Percentiles rank a stretch among this genome's conserved stretches.
phyloP scores from a whole-genome alignment of 192 early-diverging fungal species.

The Kickxella alabastrina region DNA sequence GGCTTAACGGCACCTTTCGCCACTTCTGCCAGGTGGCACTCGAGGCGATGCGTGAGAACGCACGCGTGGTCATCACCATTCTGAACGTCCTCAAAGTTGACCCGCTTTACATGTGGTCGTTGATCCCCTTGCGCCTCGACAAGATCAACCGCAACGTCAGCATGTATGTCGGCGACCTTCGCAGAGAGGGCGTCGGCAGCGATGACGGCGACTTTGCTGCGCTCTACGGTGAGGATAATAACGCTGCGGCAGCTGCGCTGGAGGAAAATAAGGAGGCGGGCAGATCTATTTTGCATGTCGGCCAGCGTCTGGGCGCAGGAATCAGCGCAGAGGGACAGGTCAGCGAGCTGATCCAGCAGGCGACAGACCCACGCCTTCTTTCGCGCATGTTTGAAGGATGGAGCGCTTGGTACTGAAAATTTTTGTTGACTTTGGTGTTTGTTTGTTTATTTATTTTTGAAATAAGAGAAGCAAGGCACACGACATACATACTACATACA shows the following conservation, averaged over 20 bases:
- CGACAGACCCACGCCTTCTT: conserved; percentile 57
- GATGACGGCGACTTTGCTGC: not conserved
- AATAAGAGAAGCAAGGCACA: no score
- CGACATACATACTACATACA: no score
- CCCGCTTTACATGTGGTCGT: conserved; percentile 73
- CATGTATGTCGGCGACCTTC: conserved; percentile 15
- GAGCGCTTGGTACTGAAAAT: conserved; percentile 39
- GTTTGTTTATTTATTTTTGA: not conserved
- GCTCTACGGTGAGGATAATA: conserved; percentile 4
- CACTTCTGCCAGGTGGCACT: conserved; percentile 75
- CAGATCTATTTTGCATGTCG: conserved; percentile 60
- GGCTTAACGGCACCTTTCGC: conserved; percentile 76
- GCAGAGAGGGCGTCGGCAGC: conserved; percentile 3
- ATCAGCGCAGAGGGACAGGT: conserved; percentile 69
- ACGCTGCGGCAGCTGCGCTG: conserved; percentile 5
- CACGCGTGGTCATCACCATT: conserved; percentile 78
- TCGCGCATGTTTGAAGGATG: conserved; percentile 60
- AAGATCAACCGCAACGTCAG: conserved; percentile 41
- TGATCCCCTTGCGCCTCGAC: conserved; percentile 41
- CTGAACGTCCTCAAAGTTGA: conserved; percentile 93
- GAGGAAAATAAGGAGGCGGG: conserved; percentile 66
- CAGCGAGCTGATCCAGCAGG: conserved; percentile 67
- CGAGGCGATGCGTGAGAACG: conserved; percentile 71
- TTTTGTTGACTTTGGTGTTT: no score
- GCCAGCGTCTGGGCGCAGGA: conserved; percentile 55